phyloP scores from a whole-genome alignment of 176 grass and related monocot species.

The Tillandsia fasciculata region DNA sequence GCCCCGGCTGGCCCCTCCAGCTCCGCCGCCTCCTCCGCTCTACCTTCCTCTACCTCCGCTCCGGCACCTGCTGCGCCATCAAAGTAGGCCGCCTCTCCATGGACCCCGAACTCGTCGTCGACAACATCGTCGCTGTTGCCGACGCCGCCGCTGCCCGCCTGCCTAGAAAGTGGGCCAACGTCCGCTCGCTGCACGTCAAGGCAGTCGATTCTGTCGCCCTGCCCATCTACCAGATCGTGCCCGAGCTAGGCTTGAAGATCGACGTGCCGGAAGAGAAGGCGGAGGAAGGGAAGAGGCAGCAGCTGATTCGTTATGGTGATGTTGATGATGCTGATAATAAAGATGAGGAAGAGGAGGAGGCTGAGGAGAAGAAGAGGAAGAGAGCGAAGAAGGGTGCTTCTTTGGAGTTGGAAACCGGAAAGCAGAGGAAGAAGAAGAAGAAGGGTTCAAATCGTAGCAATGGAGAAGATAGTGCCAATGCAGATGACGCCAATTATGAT shows the following conservation, averaged over 20 bases:
- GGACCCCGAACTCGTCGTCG: conserved; percentile 38
- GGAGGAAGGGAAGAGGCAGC: conserved; percentile 9
- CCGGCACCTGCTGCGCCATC: conserved; percentile 48
- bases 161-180: conserved; percentile 73
- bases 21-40: conserved; percentile 53
- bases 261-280: conserved; percentile 25
- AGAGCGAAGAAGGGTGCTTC: conserved; percentile 20
- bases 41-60: conserved; percentile 44
- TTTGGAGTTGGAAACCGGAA: conserved; percentile 9
- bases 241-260: conserved; percentile 68
- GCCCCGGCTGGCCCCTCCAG: conserved; percentile 57
- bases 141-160: conserved; percentile 42
- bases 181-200: conserved; percentile 61
- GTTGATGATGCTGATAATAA: background rate
- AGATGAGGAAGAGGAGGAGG: background rate
- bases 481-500: background rate
- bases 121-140: conserved; percentile 50
- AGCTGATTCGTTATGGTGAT: conserved; percentile 1
- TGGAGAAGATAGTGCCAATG: background rate
- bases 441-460: background rate
- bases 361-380: conserved; percentile 36
- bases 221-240: conserved; percentile 67
- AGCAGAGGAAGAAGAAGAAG: conserved; percentile 19
- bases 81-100: conserved; percentile 87
- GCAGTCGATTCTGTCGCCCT: conserved; percentile 47